Base-by-base conservation (phyloP, 805 yeast genomes). In the Clavispora phyllophila region DNA sequence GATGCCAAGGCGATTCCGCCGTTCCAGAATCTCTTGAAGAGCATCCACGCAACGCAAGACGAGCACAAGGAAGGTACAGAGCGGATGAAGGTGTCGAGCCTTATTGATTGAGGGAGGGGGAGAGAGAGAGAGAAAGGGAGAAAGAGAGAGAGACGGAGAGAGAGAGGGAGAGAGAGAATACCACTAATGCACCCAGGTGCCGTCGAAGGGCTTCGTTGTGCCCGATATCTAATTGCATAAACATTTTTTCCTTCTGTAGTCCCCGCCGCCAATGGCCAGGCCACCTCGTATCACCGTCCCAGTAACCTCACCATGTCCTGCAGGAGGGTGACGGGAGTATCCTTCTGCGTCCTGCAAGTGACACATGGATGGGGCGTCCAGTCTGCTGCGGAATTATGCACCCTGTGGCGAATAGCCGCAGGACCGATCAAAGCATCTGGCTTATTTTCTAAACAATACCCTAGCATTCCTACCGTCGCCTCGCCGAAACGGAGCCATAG, bases 61-160 rank as follows among this genome's bases (percentile, higher is more conserved):
- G 42, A 39, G 19, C 31, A 17, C 38, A 14, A 25, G 13, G 34
- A 24, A 35, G 36, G 33, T 20, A 17, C 31, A 31, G 22, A 39
- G 39, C 12, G 42, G 12, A 28, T 50, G 40, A 35, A 43, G 15
- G 55, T 51, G 24, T 49, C 53, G 36, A 44, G 44, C 24, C 34
- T 51, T 14, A 49, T 51, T 27, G 46, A 51, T 39, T 50, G 42
- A 27, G 17, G 3, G 13, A 12, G n/a, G n/a, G n/a, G n/a, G n/a
- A n/a, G n/a, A n/a, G n/a, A n/a, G n/a, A n/a, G n/a, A n/a, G n/a
- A n/a, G n/a, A n/a, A n/a, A n/a, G n/a, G n/a, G n/a, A n/a, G n/a
- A n/a, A n/a, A n/a, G n/a, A n/a, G 27, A 25, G 27, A 25, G 5
- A 25, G 27, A 25, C n/a, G 9, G 25, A 23, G 25, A 23, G 25